Percentiles rank a stretch among this genome's conserved stretches.
Conservation (phyloP, 306 rosid genomes). For the Benincasa hispida region DNA sequence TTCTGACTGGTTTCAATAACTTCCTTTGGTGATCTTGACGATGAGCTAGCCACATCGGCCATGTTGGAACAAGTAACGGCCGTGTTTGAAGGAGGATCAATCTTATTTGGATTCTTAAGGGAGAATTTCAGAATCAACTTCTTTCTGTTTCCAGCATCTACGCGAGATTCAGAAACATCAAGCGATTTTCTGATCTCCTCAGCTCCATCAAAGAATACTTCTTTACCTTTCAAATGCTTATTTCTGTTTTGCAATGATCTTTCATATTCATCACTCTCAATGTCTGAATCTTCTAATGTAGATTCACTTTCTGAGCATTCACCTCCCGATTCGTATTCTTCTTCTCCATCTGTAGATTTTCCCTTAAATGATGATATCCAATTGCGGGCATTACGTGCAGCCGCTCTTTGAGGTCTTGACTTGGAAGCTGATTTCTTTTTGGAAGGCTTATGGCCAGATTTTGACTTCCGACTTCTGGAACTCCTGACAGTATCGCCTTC, state of each 20-base stretch:
- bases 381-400: constrained; percentile 83
- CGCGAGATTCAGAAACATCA: constrained; percentile 31
- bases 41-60: constrained; percentile 47
- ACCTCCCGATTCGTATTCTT: constrained; percentile 51
- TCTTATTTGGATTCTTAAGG: constrained; percentile 37
- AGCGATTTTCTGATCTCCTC: constrained; percentile 29
- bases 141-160: constrained; percentile 34
- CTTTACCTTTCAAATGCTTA: constrained; percentile 61
- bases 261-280: constrained; percentile 76
- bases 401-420: constrained; percentile 92
- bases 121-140: constrained; percentile 75
- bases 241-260: constrained; percentile 29
- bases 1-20: constrained; percentile 22
- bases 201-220: constrained; percentile 31
- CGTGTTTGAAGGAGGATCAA: constrained; percentile 8
- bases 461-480: constrained; percentile 44
- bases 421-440: constrained; percentile 57
- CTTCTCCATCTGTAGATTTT: constrained; percentile 63
- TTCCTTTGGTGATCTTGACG: constrained; percentile 44
- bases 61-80: constrained; percentile 19
- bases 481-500: constrained; percentile 37
- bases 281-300: constrained; percentile 39
- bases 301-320: constrained; percentile 83
- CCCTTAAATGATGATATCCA: constrained; percentile 78
- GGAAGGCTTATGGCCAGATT: constrained; percentile 41